Evolutionary conservation across 2,329 filamentous ascomycete species (phyloP), one percentile per base, ranked within the genome.

Genomic region (Trichoderma polysporum): DNA sequence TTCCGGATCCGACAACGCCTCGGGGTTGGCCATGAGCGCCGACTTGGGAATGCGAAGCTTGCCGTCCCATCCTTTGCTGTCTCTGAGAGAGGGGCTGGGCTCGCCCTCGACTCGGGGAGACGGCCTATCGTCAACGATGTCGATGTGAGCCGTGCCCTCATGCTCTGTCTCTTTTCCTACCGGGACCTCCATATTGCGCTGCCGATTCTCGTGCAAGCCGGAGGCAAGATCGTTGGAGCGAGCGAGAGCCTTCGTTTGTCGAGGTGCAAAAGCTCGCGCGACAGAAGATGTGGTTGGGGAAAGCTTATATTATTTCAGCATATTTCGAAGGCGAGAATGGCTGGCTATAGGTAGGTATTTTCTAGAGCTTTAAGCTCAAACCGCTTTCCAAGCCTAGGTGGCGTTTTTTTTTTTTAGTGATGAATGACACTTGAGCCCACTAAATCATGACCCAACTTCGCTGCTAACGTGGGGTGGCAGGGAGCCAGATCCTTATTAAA

Each of bases 1-100:
- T 66, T 97, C 93, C 0, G 91, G 88, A 73, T 97, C 93, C 50
- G 91, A 91, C 60, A 97, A 79, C 10, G 91, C 92, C 74, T 95
- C 92, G 2, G 92, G 91, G 74, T 97, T 96, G 27, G 86, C 83
- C 54, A 96, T 81, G 35, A 87, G 82, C 8, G 78, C 76, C 10
- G 78, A 74, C 75, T 86, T 90, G 69, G 91, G 88, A 59, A 97
- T 80, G 45, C 92, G 85, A 68, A 94, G 83, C 80, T 94, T 94
- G 70, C 92, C 92, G 77, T 94, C 92, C 92, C 92, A 94, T 69
- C 92, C 92, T 73, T 86, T 88, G 79, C 85, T 88, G 71, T 88
- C 86, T 70, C 81, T 82, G 58, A 87, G 77, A 13, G 79, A 80
- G 4, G 83, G 81, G 70, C 83, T 85, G 17, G 78, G 71, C 66